These are phyloP conservation scores for Camellia oleifera DNA, from an alignment of 179 eudicot genomes.

Conservation along the genomic window DNA sequence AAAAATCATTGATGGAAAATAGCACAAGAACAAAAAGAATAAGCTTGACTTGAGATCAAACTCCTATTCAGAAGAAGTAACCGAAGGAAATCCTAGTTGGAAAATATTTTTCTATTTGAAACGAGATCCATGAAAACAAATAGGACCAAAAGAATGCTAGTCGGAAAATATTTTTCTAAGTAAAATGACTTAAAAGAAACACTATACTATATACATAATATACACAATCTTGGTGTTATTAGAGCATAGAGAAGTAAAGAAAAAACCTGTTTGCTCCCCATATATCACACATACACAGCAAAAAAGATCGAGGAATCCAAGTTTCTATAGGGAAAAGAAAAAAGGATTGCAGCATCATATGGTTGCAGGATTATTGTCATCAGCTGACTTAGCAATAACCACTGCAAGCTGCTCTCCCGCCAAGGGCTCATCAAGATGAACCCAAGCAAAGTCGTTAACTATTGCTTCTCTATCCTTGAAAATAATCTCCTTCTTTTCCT, in stretches of 20 bases:
- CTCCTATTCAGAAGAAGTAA: background rate
- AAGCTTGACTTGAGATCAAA: background rate
- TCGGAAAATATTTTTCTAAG: background rate
- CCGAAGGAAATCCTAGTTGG: background rate
- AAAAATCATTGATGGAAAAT: no score
- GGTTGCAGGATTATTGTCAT: conserved; percentile 9
- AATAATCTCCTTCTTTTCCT: conserved; percentile 19
- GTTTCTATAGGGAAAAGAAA: no score
- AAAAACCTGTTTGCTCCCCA: background rate
- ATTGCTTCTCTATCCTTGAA: conserved; percentile 7
- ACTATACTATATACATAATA: background rate
- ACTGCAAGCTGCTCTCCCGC: conserved; percentile 8
- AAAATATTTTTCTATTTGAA: no score
- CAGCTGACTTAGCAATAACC: background rate
- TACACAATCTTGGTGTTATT: background rate
- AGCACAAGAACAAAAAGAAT: background rate
- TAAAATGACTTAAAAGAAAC: background rate
- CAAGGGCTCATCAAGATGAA: conserved; percentile 7
- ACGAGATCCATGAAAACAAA: no score
- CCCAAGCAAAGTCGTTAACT: background rate
- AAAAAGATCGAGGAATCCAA: no score
- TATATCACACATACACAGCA: conserved; percentile 11
- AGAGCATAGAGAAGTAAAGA: background rate
- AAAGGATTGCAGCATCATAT: conserved; percentile 2
- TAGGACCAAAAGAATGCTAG: background rate